Evolutionary conservation across 31 red algal species (phyloP), one percentile per base, ranked within the genome.

Genomic region (Bonnemaisonia californica): DNA sequence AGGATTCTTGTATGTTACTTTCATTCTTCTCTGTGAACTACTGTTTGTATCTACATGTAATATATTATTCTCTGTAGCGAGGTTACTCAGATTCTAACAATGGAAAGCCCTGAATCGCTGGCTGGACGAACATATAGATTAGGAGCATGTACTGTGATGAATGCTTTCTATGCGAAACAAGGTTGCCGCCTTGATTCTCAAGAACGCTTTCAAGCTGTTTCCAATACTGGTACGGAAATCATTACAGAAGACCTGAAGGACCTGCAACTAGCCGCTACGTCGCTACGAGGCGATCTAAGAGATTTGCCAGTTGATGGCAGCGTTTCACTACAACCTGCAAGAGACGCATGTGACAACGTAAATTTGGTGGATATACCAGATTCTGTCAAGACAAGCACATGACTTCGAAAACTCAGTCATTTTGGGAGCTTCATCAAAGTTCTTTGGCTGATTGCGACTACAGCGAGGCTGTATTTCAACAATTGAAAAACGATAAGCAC

Each of bases 201-300:
- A 57, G 19, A 41, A 38, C 30, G 7, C 18, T 7, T 29, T 21
- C 31, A 67, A 30, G 19, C 51, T n/a, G 36, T 87, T 3, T 69
- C 42, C 27, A 76, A 89, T 47, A 74, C 85, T 21, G n/a, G n/a
- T n/a, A n/a, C n/a, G n/a, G 85, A 89, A 41, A 66, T 89, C n/a
- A 48, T 66, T 8, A 89, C 71, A 21, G 45, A 61, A 59, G 68
- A 89, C 74, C 19, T 89, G 37, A 30, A 54, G 3, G 62, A 71
- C 22, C 41, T 89, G 3, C 38, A 70, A 21, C 28, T 3, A 61
- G 41, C 21, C 5, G 61, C 36, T 4, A 27, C 68, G 22, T 31
- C 62, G 21, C 38, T 89, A 32, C 75, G 68, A 22, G 67, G 18
- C 48, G 62, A 89, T 28, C 47, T 89, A n/a, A 45, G 57, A 26